These are phyloP conservation scores for Neoboletus subvelutipes DNA, from an alignment of 768 basidiomycete genomes.

Conservation along the genomic window DNA sequence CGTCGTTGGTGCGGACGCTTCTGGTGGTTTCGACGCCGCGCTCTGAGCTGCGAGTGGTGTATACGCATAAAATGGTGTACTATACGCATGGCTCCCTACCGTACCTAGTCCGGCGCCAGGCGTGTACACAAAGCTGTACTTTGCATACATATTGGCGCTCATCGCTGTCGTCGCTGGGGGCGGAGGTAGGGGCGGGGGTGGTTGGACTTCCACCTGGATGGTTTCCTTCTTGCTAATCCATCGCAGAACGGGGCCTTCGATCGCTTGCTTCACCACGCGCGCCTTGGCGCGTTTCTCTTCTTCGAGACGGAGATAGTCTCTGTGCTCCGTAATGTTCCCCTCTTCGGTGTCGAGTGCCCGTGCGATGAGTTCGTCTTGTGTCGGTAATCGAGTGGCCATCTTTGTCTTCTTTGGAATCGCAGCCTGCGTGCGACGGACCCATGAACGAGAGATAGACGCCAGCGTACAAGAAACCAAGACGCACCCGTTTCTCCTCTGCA, in stretches of 20 bases:
- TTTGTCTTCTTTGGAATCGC: constrained; percentile 62
- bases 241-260: constrained; percentile 66
- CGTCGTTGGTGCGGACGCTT: neutral
- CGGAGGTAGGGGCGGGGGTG: constrained; percentile 32
- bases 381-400: constrained; percentile 48
- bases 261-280: constrained; percentile 55
- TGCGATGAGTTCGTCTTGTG: constrained; percentile 83
- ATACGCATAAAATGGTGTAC: constrained; percentile 29
- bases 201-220: constrained; percentile 40
- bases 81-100: constrained; percentile 21
- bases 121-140: constrained; percentile 20
- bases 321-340: constrained; percentile 75
- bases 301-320: constrained; percentile 75
- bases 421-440: constrained; percentile 38
- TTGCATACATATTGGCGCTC: constrained; percentile 6
- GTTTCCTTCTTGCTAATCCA: constrained; percentile 71
- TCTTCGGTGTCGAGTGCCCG: constrained; percentile 86
- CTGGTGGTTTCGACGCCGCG: constrained; percentile 10
- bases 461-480: constrained; percentile 6
- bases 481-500: constrained; percentile 60
- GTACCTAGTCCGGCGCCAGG: neutral
- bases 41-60: constrained; percentile 15
- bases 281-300: constrained; percentile 76
- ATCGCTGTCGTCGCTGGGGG: constrained; percentile 7
- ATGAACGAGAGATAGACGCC: neutral